Base-by-base conservation (phyloP, 345 rosid genomes). In the Arabidopsis suecica region DNA sequence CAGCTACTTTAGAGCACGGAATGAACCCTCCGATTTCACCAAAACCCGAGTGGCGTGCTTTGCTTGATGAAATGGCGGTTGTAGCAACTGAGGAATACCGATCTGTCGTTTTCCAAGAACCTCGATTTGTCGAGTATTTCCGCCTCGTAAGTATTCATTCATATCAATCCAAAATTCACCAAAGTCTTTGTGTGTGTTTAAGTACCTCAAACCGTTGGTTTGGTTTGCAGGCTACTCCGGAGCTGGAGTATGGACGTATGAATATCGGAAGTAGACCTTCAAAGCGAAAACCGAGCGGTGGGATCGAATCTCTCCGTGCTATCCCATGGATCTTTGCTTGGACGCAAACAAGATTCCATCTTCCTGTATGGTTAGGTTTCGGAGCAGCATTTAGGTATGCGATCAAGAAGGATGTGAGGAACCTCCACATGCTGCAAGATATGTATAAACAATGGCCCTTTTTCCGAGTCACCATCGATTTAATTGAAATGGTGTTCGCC, bases 291-390 rank as follows among this genome's bases (percentile, higher is more conserved):
- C 97, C 97, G 16, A 93, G 97, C 45, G 97, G 98, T 30, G 99
- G 99, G 42, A 95, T 95, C 3, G 98, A 90, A 80, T 87, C 97
- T 59, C 96, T 95, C 7, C 90, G 99, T 65, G 99, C 99, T 47
- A 95, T 95, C 77, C 99, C 99, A 22, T 95, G 99, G 99, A 90
- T 95, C 72, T 95, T 95, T 87, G 99, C 99, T 5, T 95, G 99
- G 99, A 93, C 99, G 0, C 99, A 95, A 70, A 95, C 98, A 20
- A 87, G 99, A 78, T 95, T 95, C 75, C 97, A 90, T 83, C 98
- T 95, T 65, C 99, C 98, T 0, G 98, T 90, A 25, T 95, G 99
- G 99, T 87, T 95, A 34, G 99, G 99, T 38, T 90, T 93, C 68
- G 97, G 99, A 71, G 93, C 85, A 18, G 99, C 97, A 14, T 90